These are phyloP conservation scores for Fusarium napiforme DNA, from an alignment of 2,329 filamentous ascomycete genomes.

Conservation along the genomic window DNA sequence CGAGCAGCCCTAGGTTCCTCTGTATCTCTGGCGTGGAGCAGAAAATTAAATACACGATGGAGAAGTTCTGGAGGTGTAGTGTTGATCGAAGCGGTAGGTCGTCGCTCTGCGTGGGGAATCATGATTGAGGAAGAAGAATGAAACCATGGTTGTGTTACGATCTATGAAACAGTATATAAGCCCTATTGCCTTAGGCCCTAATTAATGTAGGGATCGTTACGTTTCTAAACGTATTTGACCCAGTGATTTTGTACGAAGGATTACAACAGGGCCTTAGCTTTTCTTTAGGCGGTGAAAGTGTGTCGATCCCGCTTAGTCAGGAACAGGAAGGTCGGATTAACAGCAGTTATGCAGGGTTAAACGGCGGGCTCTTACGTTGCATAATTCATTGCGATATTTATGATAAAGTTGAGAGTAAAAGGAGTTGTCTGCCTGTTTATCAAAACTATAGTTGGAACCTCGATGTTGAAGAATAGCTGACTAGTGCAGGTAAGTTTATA, in stretches of 20 bases:
- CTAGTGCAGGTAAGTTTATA: too few species aligned
- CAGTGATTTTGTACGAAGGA: background rate
- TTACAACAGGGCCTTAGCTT: background rate
- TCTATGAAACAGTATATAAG: background rate
- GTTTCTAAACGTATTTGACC: background rate
- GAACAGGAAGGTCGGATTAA: background rate
- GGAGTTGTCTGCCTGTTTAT: too few species aligned
- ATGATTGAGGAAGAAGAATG: background rate
- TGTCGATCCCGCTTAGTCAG: background rate
- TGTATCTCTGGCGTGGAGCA: accelerated
- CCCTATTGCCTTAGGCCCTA: background rate
- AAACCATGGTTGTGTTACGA: background rate
- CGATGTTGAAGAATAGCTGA: too few species aligned
- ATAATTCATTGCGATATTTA: too few species aligned
- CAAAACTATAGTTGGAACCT: too few species aligned
- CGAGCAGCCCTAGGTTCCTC: background rate
- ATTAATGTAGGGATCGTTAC: background rate
- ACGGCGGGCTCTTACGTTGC: too few species aligned
- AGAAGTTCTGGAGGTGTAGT: background rate
- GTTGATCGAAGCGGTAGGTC: background rate
- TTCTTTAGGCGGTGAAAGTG: background rate
- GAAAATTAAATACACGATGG: background rate
- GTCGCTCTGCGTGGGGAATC: background rate
- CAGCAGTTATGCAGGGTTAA: too few species aligned
- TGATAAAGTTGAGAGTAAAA: too few species aligned